Evolutionary conservation across 306 rosid species (phyloP), one percentile per base, ranked within the genome.

Genomic region (Fagus sylvatica): DNA sequence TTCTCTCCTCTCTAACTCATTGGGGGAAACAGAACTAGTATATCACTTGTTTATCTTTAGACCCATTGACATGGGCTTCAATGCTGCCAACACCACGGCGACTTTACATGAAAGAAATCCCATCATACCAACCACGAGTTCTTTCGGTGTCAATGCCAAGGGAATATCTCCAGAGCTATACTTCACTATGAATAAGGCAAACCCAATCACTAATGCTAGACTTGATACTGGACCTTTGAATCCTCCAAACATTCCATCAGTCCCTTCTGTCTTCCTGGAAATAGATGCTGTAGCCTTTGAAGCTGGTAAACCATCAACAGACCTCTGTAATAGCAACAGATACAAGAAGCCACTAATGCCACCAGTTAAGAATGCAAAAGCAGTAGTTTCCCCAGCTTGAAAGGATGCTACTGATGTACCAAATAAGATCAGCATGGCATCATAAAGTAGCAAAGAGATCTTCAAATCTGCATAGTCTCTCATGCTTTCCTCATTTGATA

Each of bases 281-380:
- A 72, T 71, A 59, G 80, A 81, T 62, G 84, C 89, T 34, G 98
- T 78, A 72, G 87, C 85, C 65, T 80, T 89, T 43, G 98, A 79
- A 69, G 87, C 84, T 0, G 95, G 91, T 78, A 95, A 87, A 76
- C 81, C 97, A 71, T 95, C 96, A 51, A 93, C 99, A 1, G 97
- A 91, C 69, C 96, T 89, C 85, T 90, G 98, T 81, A 95, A 80
- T 56, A 93, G 89, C 56, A 93, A 79, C 56, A 93, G 91, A 86
- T 95, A 95, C 83, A 95, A 80, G 83, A 95, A 90, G 56, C 98
- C 97, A 6, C 84, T 87, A 72, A 91, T 53, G 53, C 99, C 99
- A 81, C 97, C 99, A 9, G 73, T 74, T 41, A 93, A 86, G 88
- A 95, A 95, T 40, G 96, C 91, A 60, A 76, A 80, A 4, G 88